Conservation (phyloP, 164 flowering plant genomes). For the Stephania cephalantha region DNA sequence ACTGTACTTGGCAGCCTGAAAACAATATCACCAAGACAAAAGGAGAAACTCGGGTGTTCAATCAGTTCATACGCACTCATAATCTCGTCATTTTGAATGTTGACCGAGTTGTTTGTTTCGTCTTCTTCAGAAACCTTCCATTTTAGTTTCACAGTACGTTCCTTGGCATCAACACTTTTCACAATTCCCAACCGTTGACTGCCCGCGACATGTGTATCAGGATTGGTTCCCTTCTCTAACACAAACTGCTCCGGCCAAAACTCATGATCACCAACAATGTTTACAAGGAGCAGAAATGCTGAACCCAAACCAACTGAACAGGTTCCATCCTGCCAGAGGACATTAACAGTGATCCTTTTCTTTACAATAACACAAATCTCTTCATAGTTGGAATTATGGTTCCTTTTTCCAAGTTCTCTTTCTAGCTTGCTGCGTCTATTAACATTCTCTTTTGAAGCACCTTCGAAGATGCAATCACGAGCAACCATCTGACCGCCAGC, state of each 20-base stretch:
- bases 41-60: constrained; percentile 79
- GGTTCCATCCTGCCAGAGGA: constrained; percentile 91
- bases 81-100: constrained; percentile 35
- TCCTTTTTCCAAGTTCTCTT: constrained; percentile 18
- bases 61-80: constrained; percentile 82
- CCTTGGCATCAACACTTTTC: constrained; percentile 55
- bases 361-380: constrained; percentile 52
- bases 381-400: constrained; percentile 16
- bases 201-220: constrained; percentile 30
- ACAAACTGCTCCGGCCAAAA: constrained; percentile 84
- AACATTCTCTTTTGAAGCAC: constrained; percentile 13
- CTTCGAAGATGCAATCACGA: constrained; percentile 14
- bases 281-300: constrained; percentile 39
- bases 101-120: constrained; percentile 13
- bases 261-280: constrained; percentile 57
- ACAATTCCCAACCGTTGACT: constrained; percentile 64
- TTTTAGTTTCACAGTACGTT: constrained; percentile 61
- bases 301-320: constrained; percentile 50
- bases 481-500: constrained; percentile 13
- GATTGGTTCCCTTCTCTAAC: constrained; percentile 42
- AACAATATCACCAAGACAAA: constrained; percentile 66
- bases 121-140: constrained; percentile 34
- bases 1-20: constrained; percentile 26
- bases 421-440: constrained; percentile 14
- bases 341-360: constrained; percentile 62